Base-by-base conservation (phyloP, 148 eudicot genomes). In the Suaeda aralocaspica region DNA sequence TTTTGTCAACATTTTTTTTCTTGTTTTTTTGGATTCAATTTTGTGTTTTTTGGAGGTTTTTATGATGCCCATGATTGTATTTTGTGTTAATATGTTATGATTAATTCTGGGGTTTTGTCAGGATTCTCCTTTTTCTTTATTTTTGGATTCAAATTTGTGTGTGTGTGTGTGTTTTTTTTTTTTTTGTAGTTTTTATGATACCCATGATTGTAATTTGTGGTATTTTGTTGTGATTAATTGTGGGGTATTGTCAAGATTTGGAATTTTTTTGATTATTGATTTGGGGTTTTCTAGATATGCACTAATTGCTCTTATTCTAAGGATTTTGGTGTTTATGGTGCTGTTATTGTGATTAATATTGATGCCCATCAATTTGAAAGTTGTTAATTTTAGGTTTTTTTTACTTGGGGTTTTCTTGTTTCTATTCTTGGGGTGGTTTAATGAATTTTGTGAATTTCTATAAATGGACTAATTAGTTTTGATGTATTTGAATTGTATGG, bases 31-130 rank as follows among this genome's bases (percentile, higher is more conserved):
- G 25, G n/a, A n/a, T n/a, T n/a, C n/a, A n/a, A n/a, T n/a, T n/a
- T n/a, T n/a, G n/a, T 12, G 24, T 12, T 56, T 59, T 55, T 29
- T 70, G 67, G 22, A 59, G 44, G 52, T 56, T 22, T 45, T 73
- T 5, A 69, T 16, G 60, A 62, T 77, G 49, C 65, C 70, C 46
- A 46, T 46, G 1, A 55, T 6, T 36, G 45, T 28, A 0, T 55
- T 0, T 55, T 6, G 21, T 7, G 26, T 21, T 52, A 46, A 31
- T 66, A n/a, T n/a, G n/a, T n/a, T n/a, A n/a, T n/a, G n/a, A n/a
- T n/a, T n/a, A n/a, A n/a, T n/a, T n/a, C n/a, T n/a, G n/a, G n/a
- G n/a, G n/a, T n/a, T n/a, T n/a, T n/a, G n/a, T n/a, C n/a, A n/a
- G n/a, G n/a, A n/a, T n/a, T n/a, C n/a, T 45, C 11, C 3, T 16